phyloP scores from a whole-genome alignment of 2,329 filamentous ascomycete genomes.

The Arthroderma sp. region DNA sequence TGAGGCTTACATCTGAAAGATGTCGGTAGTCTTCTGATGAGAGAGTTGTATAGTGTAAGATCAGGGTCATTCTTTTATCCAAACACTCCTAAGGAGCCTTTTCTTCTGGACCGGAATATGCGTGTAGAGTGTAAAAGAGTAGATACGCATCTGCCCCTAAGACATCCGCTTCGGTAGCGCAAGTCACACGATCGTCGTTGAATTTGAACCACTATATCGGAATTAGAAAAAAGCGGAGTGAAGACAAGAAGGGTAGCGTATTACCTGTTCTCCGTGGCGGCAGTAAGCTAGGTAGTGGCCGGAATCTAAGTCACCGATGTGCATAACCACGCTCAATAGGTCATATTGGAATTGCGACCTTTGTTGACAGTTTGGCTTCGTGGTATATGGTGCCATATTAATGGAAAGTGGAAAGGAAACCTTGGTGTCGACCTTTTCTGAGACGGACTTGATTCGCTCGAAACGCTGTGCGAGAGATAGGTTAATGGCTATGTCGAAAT shows the following conservation, averaged over 20 bases:
- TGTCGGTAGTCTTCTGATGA: too few species aligned
- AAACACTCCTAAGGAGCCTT: too few species aligned
- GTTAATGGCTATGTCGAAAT: not conserved
- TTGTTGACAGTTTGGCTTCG: constrained; percentile 36
- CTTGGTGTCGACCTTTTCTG: constrained; percentile 76
- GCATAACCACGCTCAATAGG: constrained; percentile 77
- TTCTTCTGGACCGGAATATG: constrained; percentile 3
- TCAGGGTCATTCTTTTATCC: too few species aligned
- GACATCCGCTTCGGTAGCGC: constrained; percentile 73
- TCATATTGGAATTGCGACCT: constrained; percentile 61
- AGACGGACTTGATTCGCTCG: constrained; percentile 60
- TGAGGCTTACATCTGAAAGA: too few species aligned
- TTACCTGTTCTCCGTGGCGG: constrained; percentile 58
- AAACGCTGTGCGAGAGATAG: constrained; percentile 40
- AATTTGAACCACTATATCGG: constrained; percentile 72
- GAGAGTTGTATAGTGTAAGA: too few species aligned
- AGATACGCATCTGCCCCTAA: constrained; percentile 77
- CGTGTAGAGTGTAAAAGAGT: constrained; percentile 56
- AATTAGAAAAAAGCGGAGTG: not conserved
- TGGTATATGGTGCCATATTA: constrained; percentile 84
- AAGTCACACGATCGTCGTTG: constrained; percentile 83
- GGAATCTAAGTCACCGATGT: constrained; percentile 83
- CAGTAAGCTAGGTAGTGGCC: constrained; percentile 90
- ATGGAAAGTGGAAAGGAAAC: constrained; percentile 76
- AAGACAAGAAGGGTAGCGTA: too few species aligned